These are phyloP conservation scores for Arxiozyma slooffiae DNA, from an alignment of 1,139 yeast genomes.

Conservation along the genomic window DNA sequence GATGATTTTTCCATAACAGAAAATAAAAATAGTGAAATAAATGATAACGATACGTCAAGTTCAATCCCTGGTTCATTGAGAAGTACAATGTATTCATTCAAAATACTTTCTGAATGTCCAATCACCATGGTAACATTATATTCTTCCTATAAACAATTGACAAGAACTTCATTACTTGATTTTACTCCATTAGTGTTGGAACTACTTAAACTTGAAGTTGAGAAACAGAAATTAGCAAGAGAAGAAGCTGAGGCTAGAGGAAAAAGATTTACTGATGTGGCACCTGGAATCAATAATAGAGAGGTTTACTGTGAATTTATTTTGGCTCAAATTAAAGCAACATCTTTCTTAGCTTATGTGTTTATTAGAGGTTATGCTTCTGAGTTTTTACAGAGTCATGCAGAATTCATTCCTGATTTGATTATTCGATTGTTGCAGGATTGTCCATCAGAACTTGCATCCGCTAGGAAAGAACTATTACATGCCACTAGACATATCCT, in stretches of 20 bases:
- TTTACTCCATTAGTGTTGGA: constrained; percentile 78
- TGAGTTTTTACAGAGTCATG: constrained; percentile 51
- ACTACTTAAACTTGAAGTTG: constrained; percentile 66
- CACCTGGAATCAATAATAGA: constrained; percentile 69
- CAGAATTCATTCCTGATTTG: constrained; percentile 73
- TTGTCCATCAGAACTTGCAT: constrained; percentile 91
- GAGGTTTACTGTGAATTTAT: constrained; percentile 81
- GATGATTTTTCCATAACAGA: background rate
- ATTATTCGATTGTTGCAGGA: constrained; percentile 81
- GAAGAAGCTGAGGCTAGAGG: constrained; percentile 49
- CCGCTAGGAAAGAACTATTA: constrained; percentile 83
- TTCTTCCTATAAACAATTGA: constrained; percentile 73
- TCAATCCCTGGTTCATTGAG: constrained; percentile 14
- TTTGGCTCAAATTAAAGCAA: constrained; percentile 93
- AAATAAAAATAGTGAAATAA: background rate
- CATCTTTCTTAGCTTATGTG: constrained; percentile 88
- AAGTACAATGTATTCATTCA: constrained; percentile 71
- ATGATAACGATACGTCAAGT: background rate
- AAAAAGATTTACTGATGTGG: constrained; percentile 41
- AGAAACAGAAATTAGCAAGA: constrained; percentile 61
- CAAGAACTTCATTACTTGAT: constrained; percentile 58
- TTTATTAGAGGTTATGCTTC: constrained; percentile 76
- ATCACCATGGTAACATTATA: constrained; percentile 89
- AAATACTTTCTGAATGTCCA: constrained; percentile 92
- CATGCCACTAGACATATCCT: constrained; percentile 93